Conservation (phyloP, 495 filamentous ascomycete genomes). For the Penicillium salamii region DNA sequence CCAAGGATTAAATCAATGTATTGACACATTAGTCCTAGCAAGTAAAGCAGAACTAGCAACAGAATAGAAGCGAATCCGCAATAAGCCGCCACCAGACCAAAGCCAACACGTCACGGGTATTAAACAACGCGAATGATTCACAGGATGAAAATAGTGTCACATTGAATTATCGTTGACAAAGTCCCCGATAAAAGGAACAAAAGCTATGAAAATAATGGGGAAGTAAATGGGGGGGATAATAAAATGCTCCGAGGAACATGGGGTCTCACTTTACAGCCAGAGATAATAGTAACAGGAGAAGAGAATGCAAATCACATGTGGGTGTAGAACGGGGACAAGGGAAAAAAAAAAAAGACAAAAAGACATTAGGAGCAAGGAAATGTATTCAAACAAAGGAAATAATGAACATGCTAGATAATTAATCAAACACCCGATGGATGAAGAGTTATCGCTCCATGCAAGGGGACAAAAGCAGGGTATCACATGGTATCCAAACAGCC, state of each 20-base stretch:
- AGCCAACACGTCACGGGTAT: neutral
- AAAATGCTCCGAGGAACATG: conserved; percentile 21
- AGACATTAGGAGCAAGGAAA: conserved; percentile 33
- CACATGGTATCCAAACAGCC: conserved; percentile 46
- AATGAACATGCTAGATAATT: conserved; percentile 35
- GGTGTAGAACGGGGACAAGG: conserved; percentile 4
- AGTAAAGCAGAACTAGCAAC: neutral
- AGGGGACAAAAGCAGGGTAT: conserved; percentile 45
- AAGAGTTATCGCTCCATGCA: conserved; percentile 37
- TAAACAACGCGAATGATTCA: conserved; percentile 2
- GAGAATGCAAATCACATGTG: conserved; percentile 21
- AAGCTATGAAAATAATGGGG: conserved; percentile 4
- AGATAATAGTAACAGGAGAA: conserved; percentile 41
- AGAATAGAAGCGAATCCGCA: neutral
- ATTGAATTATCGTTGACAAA: conserved; percentile 24
- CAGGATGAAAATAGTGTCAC: conserved; percentile 10
- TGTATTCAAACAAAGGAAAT: conserved; percentile 37
- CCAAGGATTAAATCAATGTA: conserved; percentile 1
- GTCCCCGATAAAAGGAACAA: conserved; percentile 25
- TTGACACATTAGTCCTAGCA: conserved; percentile 1
- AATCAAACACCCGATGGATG: conserved; percentile 28
- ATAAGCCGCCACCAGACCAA: neutral
- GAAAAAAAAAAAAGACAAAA: conserved; percentile 14
- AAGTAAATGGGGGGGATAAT: neutral
- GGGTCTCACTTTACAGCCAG: conserved; percentile 41